Base-by-base conservation (phyloP, 768 basidiomycete genomes). In the Boletus coccyginus region DNA sequence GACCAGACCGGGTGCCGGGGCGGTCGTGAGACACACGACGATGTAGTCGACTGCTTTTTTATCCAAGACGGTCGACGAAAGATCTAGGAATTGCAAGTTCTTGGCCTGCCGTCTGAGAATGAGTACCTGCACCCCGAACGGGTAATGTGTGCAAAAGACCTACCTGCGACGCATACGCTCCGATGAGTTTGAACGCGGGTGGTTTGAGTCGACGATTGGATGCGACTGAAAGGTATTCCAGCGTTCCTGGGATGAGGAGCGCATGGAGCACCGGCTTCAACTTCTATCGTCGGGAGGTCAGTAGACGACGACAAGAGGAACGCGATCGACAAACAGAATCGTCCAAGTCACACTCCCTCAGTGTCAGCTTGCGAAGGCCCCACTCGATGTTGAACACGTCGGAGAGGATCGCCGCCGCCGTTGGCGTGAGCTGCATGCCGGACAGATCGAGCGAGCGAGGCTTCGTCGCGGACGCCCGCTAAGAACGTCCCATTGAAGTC, bases 341-440 rank as follows among this genome's bases (percentile, higher is more conserved):
- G 60, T 94, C 92, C 21, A 98, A 71, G 62, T 94, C 86, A 64
- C 94, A 98, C 68, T 90, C 89, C 41, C 91, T 84, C 52, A 97
- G 81, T 0, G 89, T 86, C 21, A 96, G 76, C 64, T 93, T 95
- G 29, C 88, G 78, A 19, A 97, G 75, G 0, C 94, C 95, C 90
- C 94, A 98, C 71, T 98, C 93, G 55, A 97, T 87, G 9, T 85
- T 84, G 60, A 98, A 85, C 14, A 97, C 85, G 71, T 98, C 96
- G 0, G 96, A 88, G 17, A 99, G 79, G 17, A 94, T 86, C 13
- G 87, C 85, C 0, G 92, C 88, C 0, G 83, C 78, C 2, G 85
- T 79, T 2, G 79, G 70, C 1, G 83, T 88, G 19, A 98, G 78
- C 63, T 87, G 87, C 21, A 88, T 83, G 11, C 89, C 83, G 3